Evolutionary conservation across 345 rosid species (phyloP), one percentile per base, ranked within the genome.

Genomic region (Eutrema yunnanense): DNA sequence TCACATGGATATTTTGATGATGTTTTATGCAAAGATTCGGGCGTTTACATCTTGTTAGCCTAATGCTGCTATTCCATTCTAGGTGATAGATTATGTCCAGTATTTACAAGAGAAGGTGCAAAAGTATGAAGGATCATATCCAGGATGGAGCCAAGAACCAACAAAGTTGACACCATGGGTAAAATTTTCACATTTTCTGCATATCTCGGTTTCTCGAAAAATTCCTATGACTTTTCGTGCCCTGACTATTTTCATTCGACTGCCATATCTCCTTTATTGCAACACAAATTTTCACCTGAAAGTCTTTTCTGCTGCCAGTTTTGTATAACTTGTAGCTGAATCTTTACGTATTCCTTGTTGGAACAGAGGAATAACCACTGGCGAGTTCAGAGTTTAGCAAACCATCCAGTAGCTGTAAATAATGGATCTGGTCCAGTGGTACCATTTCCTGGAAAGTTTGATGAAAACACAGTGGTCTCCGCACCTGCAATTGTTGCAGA

Each of bases 351-450:
- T 30, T 62, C 34, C 27, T 58, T 29, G 55, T 71, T 81, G 64
- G 33, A 86, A 78, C 84, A 95, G 99, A 90, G 96, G 80, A 95
- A 89, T 74, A 95, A 89, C 79, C 99, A 95, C 63, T 95, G 97
- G 99, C 92, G 88, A 7, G 87, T 74, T 75, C 96, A 86, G 74
- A 84, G 79, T 81, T 78, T 85, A 67, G 81, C 29, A 4, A 84
- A 91, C 57, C 90, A 86, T 37, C 86, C 88, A 29, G 92, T 84
- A 65, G 78, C 86, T 38, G 64, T 83, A 32, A 88, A 79, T 78
- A 95, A 84, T 73, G 96, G 90, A 80, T 84, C 95, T 78, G 87
- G 87, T 73, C 81, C 89, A 6, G 86, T 78, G 43, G 74, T 89
- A 59, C 66, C 84, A 13, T 84, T 78, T 80, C 72, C 84, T 37